Conservation (phyloP, 2,329 filamentous ascomycete genomes). For the Amphichorda felina region DNA sequence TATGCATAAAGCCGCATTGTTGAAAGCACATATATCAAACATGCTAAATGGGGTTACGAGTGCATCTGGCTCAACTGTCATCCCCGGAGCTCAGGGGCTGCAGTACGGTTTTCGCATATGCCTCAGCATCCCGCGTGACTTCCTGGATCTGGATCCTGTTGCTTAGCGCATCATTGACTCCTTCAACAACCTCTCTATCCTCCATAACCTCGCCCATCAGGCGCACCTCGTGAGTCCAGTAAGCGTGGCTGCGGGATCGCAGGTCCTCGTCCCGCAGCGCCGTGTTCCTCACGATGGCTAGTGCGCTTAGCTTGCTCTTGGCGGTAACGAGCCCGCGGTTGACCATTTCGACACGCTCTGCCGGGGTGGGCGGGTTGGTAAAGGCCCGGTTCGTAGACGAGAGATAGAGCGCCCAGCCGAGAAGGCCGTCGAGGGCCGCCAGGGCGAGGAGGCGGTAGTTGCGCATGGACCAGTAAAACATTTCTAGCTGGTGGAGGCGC, state of each 20-base stretch:
- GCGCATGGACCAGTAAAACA: conserved; percentile 60
- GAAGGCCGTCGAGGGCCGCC: conserved; percentile 47
- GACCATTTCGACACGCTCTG: conserved; percentile 53
- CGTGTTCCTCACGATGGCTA: conserved; percentile 71
- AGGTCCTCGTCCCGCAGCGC: conserved; percentile 61
- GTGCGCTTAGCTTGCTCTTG: conserved; percentile 56
- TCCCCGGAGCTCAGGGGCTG: conserved; percentile 13
- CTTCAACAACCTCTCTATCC: conserved; percentile 62
- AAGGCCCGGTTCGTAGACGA: conserved; percentile 73
- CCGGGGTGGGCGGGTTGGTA: conserved; percentile 44
- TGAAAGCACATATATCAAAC: too few species aligned
- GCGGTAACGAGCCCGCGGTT: conserved; percentile 44
- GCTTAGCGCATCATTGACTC: conserved; percentile 55
- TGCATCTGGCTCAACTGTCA: neutral
- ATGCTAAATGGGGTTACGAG: too few species aligned
- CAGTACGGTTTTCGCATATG: conserved; percentile 37
- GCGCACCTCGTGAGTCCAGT: conserved; percentile 71
- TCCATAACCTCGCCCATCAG: conserved; percentile 67
- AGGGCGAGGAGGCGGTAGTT: conserved; percentile 52
- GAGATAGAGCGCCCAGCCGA: conserved; percentile 61
- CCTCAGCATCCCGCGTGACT: conserved; percentile 52
- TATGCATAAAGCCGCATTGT: too few species aligned
- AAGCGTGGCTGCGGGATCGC: conserved; percentile 52
- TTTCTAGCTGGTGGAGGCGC: conserved; percentile 51
- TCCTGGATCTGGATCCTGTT: conserved; percentile 50